phyloP scores from a whole-genome alignment of 1,284 basidiomycete genomes.

The Microbotryum lychnidis-dioicae region DNA sequence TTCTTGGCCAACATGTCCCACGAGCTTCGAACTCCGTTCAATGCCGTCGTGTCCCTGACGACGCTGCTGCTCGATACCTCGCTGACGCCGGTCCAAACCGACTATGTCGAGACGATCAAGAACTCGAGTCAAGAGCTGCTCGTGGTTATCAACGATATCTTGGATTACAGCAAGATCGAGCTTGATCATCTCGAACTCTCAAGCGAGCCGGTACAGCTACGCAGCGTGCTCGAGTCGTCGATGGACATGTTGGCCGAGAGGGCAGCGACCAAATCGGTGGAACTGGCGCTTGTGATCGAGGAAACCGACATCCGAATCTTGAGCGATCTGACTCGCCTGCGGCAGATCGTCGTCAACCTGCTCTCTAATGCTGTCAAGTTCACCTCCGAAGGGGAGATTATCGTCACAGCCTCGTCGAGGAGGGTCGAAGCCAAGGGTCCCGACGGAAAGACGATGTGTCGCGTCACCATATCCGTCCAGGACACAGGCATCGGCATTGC shows the following conservation, averaged over 20 bases:
- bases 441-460: background rate
- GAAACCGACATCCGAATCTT: conserved; percentile 25
- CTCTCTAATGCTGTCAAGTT: conserved; percentile 30
- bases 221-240: conserved; percentile 18
- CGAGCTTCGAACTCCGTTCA: conserved; percentile 30
- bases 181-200: conserved; percentile 26
- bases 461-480: conserved; percentile 16
- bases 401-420: conserved; percentile 13
- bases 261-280: conserved; percentile 24
- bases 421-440: background rate
- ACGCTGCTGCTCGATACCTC: conserved; percentile 25
- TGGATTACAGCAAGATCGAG: conserved; percentile 29
- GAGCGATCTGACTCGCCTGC: conserved; percentile 23
- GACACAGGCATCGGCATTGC: conserved; percentile 32
- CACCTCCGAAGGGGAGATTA: conserved; percentile 22
- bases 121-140: conserved; percentile 28
- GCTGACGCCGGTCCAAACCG: conserved; percentile 24
- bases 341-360: conserved; percentile 28
- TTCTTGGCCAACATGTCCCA: conserved; percentile 21
- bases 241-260: conserved; percentile 31
- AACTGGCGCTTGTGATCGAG: conserved; percentile 25
- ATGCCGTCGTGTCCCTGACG: conserved; percentile 26
- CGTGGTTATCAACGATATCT: conserved; percentile 28
- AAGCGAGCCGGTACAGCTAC: conserved; percentile 16
- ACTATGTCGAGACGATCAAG: conserved; percentile 30